Evolutionary conservation across 305 asterid genomes (phyloP).

Genomic region (Plantago coronopus): DNA sequence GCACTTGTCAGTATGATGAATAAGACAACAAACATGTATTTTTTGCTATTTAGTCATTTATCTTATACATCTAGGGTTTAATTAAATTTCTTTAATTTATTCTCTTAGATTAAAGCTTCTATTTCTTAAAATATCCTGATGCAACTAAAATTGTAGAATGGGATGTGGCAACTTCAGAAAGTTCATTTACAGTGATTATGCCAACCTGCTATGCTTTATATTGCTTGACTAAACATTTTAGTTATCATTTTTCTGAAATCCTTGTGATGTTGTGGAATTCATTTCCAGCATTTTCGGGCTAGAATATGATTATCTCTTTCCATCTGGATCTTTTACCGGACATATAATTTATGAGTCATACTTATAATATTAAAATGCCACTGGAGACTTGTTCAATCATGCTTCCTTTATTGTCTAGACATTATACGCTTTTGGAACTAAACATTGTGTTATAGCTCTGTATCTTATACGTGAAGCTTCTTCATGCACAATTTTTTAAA

Average conservation of each 20-base stretch:
- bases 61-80: not conserved
- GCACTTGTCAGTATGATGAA: not conserved
- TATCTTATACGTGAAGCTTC: constrained; percentile 8
- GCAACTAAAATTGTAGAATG: not conserved
- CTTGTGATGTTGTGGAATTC: not conserved
- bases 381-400: constrained; percentile 14
- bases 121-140: no score
- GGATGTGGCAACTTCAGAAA: constrained; percentile 6
- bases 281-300: constrained; percentile 9
- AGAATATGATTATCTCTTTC: not conserved
- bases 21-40: not conserved
- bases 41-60: not conserved
- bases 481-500: constrained; percentile 13
- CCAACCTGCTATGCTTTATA: not conserved
- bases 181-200: constrained; percentile 14
- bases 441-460: not conserved
- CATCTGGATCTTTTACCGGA: constrained; percentile 1
- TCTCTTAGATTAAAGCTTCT: no score
- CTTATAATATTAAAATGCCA: constrained; percentile 2
- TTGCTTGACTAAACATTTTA: constrained; percentile 6
- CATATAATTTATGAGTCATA: not conserved
- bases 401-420: constrained; percentile 3
- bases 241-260: not conserved
- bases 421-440: constrained; percentile 8
- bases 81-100: no score